Base-by-base conservation (phyloP, 495 filamentous ascomycete genomes). In the Chaetomium cochliodes region DNA sequence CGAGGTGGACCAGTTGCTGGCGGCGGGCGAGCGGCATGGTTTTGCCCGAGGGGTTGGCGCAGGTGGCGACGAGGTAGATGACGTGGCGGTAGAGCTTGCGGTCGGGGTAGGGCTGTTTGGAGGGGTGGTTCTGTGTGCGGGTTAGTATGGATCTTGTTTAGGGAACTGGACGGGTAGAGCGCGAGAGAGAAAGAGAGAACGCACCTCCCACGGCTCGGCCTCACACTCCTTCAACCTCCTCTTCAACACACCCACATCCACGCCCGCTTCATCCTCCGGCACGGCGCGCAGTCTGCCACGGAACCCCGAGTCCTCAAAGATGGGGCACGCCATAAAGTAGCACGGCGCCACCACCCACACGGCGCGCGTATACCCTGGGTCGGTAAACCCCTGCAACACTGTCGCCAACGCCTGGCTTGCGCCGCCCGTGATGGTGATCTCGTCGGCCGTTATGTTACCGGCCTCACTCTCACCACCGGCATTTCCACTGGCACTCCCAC, bases 41-140 rank as follows among this genome's bases (percentile, higher is more conserved):
- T 65, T 86, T 86, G 5, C 85, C 87, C 0, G 89, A 90, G 0
- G 92, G 92, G 68, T 97, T 97, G 41, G 87, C 84, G 72, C 90
- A 92, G 0, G 90, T 92, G 0, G 92, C 90, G 5, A 92, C 90
- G 22, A 83, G 84, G 71, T 97, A 97, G 68, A 97, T 87, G 66
- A 96, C 71, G 70, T 94, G 90, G 37, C 85, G 85, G 75, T 96
- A 96, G 63, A 89, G 83, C 70, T 90, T 92, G 57, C 77, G 73
- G 67, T 79, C 79, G 16, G 76, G 75, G 18, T 60, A 66, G 16
- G 65, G 65, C 22, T 56, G 26, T 65, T 82, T 82, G 63, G 71
- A 74, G 22, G 49, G 53, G n/a, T 9, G 42, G 37, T 46, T 22
- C 41, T 55, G 39, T 0, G 12, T 23, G 22, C 0, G 39, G 15